phyloP scores from a whole-genome alignment of 768 basidiomycete species.

The Vararia minispora region DNA sequence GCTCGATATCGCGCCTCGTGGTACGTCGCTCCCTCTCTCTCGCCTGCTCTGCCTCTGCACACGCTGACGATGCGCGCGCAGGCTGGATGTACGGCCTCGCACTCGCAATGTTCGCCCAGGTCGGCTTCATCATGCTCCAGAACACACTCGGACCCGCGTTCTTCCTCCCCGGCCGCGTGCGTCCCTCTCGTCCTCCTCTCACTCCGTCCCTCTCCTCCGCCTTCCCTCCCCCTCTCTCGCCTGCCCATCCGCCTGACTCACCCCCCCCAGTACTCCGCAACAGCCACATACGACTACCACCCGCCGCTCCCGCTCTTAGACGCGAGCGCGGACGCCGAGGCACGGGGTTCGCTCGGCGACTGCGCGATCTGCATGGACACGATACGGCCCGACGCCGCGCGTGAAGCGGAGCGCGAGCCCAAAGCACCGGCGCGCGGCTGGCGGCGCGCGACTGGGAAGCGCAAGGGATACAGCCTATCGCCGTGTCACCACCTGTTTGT shows the following conservation, averaged over 20 bases:
- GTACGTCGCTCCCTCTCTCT: constrained; percentile 39
- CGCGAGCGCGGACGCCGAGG: constrained; percentile 49
- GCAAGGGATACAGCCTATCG: constrained; percentile 73
- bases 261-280: constrained; percentile 38
- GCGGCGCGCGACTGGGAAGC: constrained; percentile 8
- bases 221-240: not conserved
- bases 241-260: not conserved
- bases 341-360: constrained; percentile 69
- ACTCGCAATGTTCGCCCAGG: constrained; percentile 51
- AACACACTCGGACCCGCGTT: constrained; percentile 70
- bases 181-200: constrained; percentile 15
- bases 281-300: constrained; percentile 75
- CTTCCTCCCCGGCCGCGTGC: constrained; percentile 65
- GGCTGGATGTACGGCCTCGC: constrained; percentile 59
- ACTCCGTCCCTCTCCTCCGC: constrained; percentile 1
- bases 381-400: constrained; percentile 27
- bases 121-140: constrained; percentile 54
- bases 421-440: constrained; percentile 2
- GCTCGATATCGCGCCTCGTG: constrained; percentile 63
- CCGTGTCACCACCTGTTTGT: constrained; percentile 88
- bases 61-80: constrained; percentile 16
- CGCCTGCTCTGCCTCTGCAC: not conserved
- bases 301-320: constrained; percentile 59
- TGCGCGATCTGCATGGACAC: constrained; percentile 93
- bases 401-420: constrained; percentile 23